A percentile compares a stretch with the other conserved stretches of the same genome.
These are phyloP conservation scores for Sarcocystis neurona DNA, from an alignment of 169 alveolate genomes.

Conservation along the genomic window DNA sequence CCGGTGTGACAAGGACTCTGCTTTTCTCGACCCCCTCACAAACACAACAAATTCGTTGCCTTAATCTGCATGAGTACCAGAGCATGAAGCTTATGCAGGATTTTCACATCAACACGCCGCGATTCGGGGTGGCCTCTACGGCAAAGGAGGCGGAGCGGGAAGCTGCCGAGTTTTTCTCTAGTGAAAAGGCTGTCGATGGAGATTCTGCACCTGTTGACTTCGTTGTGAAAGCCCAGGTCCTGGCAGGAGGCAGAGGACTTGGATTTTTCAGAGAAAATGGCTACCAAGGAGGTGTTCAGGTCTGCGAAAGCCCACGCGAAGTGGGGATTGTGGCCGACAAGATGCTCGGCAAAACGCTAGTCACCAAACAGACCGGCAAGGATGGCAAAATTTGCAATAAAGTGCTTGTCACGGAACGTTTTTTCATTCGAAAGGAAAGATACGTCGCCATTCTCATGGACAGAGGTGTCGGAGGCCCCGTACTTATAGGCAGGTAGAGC, in stretches of 20 bases:
- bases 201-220: conserved; percentile 13
- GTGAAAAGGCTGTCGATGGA: not conserved
- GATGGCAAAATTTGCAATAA: conserved; percentile 71
- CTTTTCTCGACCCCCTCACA: too few relatives aligned
- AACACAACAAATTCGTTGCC: conserved; percentile 65
- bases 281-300: conserved; percentile 75
- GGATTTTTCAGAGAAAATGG: conserved; percentile 70
- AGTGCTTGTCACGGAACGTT: conserved; percentile 53
- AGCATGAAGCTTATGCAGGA: conserved; percentile 1
- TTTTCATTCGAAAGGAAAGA: conserved; percentile 81
- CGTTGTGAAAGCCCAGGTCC: conserved; percentile 68
- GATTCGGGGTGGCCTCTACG: conserved; percentile 34
- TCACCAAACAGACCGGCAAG: conserved; percentile 76
- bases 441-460: conserved; percentile 93
- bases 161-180: conserved; percentile 15
- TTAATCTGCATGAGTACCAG: conserved; percentile 76
- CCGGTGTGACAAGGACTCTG: too few relatives aligned
- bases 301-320: conserved; percentile 44
- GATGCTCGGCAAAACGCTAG: conserved; percentile 54
- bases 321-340: conserved; percentile 40
- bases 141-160: conserved; percentile 51
- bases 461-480: conserved; percentile 87
- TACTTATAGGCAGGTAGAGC: conserved; percentile 66
- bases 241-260: conserved; percentile 76
- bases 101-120: conserved; percentile 1